Conservation (phyloP, 768 basidiomycete genomes). For the Rhodotorula taiwanensis region DNA sequence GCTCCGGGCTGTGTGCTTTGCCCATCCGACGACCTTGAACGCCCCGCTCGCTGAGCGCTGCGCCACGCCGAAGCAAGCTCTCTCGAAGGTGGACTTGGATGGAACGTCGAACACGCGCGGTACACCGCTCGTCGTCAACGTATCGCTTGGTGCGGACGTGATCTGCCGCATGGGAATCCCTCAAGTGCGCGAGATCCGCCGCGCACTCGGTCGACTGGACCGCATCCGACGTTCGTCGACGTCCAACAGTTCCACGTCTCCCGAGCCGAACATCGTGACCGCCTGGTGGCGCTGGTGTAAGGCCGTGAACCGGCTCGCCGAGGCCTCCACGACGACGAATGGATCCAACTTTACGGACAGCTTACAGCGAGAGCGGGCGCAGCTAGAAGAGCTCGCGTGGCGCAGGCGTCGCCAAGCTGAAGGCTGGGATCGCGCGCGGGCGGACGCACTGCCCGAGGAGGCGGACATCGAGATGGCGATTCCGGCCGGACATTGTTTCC, state of each 20-base stretch:
- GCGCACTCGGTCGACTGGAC: constrained; percentile 27
- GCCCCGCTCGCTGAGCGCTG: constrained; percentile 9
- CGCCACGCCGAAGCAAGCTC: not conserved
- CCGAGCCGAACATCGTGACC: not conserved
- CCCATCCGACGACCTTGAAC: constrained; percentile 32
- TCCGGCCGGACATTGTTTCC: constrained; percentile 23
- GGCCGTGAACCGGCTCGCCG: not conserved
- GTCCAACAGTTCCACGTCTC: too few relatives aligned
- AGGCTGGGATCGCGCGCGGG: not conserved
- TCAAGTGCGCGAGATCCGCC: constrained; percentile 22
- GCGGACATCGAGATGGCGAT: constrained; percentile 4
- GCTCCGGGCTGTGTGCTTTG: constrained; percentile 25
- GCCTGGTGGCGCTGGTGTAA: constrained; percentile 21
- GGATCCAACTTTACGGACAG: too few relatives aligned
- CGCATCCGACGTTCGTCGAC: not conserved
- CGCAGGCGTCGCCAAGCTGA: constrained; percentile 2
- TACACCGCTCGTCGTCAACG: constrained; percentile 27
- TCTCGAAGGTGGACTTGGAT: too few relatives aligned
- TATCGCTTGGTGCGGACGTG: constrained; percentile 22
- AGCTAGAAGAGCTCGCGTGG: constrained; percentile 25
- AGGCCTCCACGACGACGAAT: too few relatives aligned
- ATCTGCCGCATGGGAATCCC: constrained; percentile 25
- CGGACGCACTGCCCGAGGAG: not conserved
- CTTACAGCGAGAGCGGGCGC: not conserved
- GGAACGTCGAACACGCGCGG: not conserved